Evolutionary conservation across 1,284 basidiomycete genomes (phyloP), one percentile per base, ranked within the genome.

Genomic region (Singerocomus inundabilis): DNA sequence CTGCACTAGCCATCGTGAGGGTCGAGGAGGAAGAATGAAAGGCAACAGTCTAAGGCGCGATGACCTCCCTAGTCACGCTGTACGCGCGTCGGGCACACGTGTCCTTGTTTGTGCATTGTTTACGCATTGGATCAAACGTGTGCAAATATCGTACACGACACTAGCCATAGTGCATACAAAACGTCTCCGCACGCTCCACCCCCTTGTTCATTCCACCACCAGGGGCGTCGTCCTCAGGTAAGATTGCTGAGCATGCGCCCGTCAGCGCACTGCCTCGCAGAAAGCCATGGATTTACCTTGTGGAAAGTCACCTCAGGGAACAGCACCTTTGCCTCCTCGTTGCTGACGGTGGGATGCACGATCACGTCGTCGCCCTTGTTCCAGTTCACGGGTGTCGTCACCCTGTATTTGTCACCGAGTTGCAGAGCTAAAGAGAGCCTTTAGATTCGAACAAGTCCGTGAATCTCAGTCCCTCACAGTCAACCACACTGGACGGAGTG

Each of bases 301-400:
- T 88, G 83, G 52, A 78, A 73, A 5, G 73, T 84, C 68, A 79
- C 77, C 29, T 86, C 71, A 40, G 90, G 88, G 86, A 95, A 96
- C 55, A 93, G 72, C 31, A 79, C 85, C 73, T 93, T 88, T 29
- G 93, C 95, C 72, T 98, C 88, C 37, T 95, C 92, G 63, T 88
- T 88, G 48, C 72, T 75, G 44, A 98, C 93, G 8, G 79, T 72
- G n/a, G 92, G 90, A 72, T 98, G 94, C 36, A 99, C 86, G 63
- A 99, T 98, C 51, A 98, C 95, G 66, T 93, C 86, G 15, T 95
- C 87, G 40, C 93, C 94, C 68, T 86, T 85, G 56, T 88, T 82
- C 96, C 96, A 98, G 82, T 98, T 95, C 56, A 91, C 93, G 16
- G 90, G 91, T 5, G 91, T 93, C 15, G 89, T 87, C 54, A 93